Percentiles rank a stretch among this genome's conserved stretches.
Conservation (phyloP, 306 rosid species). For the Psophocarpus tetragonolobus region DNA sequence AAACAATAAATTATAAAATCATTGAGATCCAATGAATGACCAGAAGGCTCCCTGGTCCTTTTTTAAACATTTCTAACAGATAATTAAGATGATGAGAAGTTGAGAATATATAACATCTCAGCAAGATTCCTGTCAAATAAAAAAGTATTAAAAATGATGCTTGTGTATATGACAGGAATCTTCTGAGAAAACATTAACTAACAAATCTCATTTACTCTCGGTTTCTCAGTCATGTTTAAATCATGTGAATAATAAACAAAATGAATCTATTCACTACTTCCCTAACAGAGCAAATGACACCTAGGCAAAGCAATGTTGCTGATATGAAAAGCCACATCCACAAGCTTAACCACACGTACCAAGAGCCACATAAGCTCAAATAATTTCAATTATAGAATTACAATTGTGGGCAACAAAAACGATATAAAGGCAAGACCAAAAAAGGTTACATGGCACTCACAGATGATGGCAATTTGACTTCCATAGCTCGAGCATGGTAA, state of each 20-base stretch:
- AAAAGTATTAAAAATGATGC: background rate
- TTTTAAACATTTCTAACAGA: constrained; percentile 11
- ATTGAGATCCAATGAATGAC: background rate
- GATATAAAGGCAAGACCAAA: background rate
- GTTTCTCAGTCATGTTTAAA: background rate
- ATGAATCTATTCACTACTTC: background rate
- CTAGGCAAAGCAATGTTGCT: constrained; percentile 1
- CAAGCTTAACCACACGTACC: background rate
- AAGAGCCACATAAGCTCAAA: background rate
- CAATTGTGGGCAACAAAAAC: constrained; percentile 4
- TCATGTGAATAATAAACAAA: background rate
- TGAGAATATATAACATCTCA: background rate
- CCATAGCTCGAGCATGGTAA: constrained; percentile 86
- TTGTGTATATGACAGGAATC: background rate
- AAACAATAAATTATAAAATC: background rate
- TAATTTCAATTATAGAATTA: constrained; percentile 10
- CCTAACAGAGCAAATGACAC: background rate
- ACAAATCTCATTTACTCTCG: background rate
- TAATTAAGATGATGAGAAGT: background rate
- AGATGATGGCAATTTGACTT: constrained; percentile 58
- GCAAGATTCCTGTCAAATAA: background rate
- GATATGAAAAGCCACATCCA: background rate
- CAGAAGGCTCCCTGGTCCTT: background rate
- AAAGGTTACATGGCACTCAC: constrained; percentile 41
- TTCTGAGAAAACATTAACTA: background rate